Base-by-base conservation (phyloP, 768 basidiomycete genomes). In the Strobilomyces confusus region DNA sequence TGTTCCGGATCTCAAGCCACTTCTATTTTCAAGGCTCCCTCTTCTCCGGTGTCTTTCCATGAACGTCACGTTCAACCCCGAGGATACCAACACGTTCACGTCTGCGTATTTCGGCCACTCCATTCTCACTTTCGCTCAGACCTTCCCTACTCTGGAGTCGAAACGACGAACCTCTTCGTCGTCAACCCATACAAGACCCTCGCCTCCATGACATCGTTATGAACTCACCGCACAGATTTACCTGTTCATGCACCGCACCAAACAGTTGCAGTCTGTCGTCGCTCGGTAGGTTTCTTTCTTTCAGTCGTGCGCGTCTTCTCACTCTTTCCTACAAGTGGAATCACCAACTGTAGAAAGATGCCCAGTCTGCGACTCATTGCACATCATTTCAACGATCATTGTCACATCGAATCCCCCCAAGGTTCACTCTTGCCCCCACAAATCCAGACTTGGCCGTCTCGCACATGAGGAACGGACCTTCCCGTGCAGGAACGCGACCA, bases 61-160 rank as follows among this genome's bases (percentile, higher is more conserved):
- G 97, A 95, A 95, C 63, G 79, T 99, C 58, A 84, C 90, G 13
- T 86, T 99, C 72, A 98, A 98, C 69, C 95, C 95, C 0, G 98
- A 99, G 74, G 97, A 99, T 67, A 72, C 89, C 50, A 98, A 98
- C 72, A 97, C 95, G 6, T 99, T 99, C 69, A 93, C 92, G 1
- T 92, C 95, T 0, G 90, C 97, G 9, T 98, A 95, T 80, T 84
- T 98, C 33, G 97, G 98, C 70, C 87, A 93, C 84, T 97, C 49
- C 84, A 92, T 60, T 75, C 87, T 53, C 89, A 94, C 63, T 94
- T 94, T 61, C 88, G 94, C 42, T 80, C 83, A 9, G 94, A 97
- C 71, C 72, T 88, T 44, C 88, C 92, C 2, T 93, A 89, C 70
- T 86, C 92, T 25, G 77, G 86, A 58, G 78, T 92, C 51, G 85